These are phyloP conservation scores for Cyphellophora attinorum DNA, from an alignment of 2,329 filamentous ascomycete genomes.

Conservation along the genomic window DNA sequence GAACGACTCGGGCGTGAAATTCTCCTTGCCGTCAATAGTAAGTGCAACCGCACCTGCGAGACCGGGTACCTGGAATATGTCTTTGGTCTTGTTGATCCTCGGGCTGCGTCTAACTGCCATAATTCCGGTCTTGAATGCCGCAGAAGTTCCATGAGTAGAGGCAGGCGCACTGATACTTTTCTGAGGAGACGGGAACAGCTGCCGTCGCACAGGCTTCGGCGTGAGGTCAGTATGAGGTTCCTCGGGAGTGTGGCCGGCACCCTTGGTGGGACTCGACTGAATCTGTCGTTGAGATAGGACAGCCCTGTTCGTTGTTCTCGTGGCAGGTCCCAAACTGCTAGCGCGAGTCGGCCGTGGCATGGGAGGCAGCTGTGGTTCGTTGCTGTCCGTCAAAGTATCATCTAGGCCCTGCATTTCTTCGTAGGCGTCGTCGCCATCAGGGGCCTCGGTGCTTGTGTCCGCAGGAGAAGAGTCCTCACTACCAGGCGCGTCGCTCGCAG, in stretches of 20 bases:
- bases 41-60: constrained; percentile 26
- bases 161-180: constrained; percentile 2
- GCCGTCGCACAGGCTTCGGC: constrained; percentile 42
- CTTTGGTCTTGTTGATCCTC: constrained; percentile 18
- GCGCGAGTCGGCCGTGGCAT: constrained; percentile 34
- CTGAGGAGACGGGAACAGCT: constrained; percentile 30
- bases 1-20: constrained; percentile 33
- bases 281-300: constrained; percentile 30
- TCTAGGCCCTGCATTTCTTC: constrained; percentile 25
- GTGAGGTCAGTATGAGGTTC: constrained; percentile 44
- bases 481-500: constrained; percentile 24
- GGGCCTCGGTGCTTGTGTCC: constrained; percentile 13
- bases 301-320: constrained; percentile 5
- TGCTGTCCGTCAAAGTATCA: constrained; percentile 24
- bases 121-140: constrained; percentile 6
- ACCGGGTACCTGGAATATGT: constrained; percentile 13
- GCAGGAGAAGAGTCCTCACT: constrained; percentile 27
- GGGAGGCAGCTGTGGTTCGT: constrained; percentile 25
- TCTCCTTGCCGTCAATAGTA: constrained; percentile 48
- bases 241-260: constrained; percentile 29
- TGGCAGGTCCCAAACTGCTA: constrained; percentile 36
- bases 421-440: constrained; percentile 16
- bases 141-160: background rate
- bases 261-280: constrained; percentile 50
- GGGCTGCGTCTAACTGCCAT: constrained; percentile 17